A percentile compares a stretch with the other conserved stretches of the same genome.
phyloP scores from a whole-genome alignment of 306 rosid genomes.

The Trifolium subterraneum region DNA sequence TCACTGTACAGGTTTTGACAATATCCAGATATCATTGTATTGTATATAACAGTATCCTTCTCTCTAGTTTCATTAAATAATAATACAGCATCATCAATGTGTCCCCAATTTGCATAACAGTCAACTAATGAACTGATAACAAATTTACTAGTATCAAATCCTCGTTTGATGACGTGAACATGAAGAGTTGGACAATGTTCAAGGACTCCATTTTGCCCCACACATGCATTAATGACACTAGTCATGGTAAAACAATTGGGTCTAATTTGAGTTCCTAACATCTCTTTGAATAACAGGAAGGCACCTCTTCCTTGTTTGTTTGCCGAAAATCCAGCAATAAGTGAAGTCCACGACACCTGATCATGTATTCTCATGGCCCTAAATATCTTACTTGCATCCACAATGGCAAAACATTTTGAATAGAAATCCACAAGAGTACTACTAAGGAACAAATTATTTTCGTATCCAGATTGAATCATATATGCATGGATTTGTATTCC shows the following conservation, averaged over 20 bases:
- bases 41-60: slow-evolving; percentile 58
- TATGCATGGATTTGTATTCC: slow-evolving; percentile 64
- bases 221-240: slow-evolving; percentile 65
- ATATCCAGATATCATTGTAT: slow-evolving; percentile 69
- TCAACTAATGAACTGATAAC: slow-evolving; percentile 59
- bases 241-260: slow-evolving; percentile 67
- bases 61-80: slow-evolving; percentile 52
- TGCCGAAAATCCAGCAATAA: slow-evolving; percentile 59
- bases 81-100: slow-evolving; percentile 48
- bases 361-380: slow-evolving; percentile 59
- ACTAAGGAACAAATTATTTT: slow-evolving; percentile 54
- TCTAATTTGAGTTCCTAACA: slow-evolving; percentile 53
- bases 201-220: slow-evolving; percentile 44
- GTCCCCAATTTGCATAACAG: slow-evolving; percentile 61
- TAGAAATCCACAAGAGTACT: slow-evolving; percentile 65
- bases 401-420: slow-evolving; percentile 57
- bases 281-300: slow-evolving; percentile 55
- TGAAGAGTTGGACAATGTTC: slow-evolving; percentile 54
- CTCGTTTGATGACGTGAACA: slow-evolving; percentile 59
- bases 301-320: slow-evolving; percentile 56
- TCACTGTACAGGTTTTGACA: slow-evolving; percentile 52
- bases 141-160: slow-evolving; percentile 56
- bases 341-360: slow-evolving; percentile 72
- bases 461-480: slow-evolving; percentile 53
- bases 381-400: slow-evolving; percentile 61